Percentiles rank a stretch among this genome's conserved stretches.
These are phyloP conservation scores for Physaria fendleri DNA, from an alignment of 345 rosid species.

Conservation along the genomic window DNA sequence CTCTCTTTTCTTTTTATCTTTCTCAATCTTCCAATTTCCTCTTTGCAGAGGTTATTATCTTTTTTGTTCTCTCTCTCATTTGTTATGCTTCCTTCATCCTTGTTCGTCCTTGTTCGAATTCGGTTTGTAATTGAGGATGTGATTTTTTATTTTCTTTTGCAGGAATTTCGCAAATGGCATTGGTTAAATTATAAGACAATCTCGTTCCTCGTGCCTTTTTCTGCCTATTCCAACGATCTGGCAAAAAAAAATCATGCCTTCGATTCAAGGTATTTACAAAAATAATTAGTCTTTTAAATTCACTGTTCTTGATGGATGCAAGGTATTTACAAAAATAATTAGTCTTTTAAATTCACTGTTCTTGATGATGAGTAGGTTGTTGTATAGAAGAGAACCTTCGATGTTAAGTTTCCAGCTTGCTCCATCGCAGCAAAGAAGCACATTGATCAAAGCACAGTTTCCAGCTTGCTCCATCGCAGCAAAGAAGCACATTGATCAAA, in stretches of 20 bases:
- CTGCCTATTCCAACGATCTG: constrained; percentile 21
- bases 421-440: constrained; percentile 69
- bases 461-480: constrained; percentile 81
- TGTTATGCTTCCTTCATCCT: not conserved
- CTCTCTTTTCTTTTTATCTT: constrained; percentile 8
- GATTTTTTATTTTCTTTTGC: too few relatives aligned
- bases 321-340: constrained; percentile 70
- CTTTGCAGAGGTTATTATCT: constrained; percentile 37
- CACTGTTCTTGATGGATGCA: too few relatives aligned
- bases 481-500: constrained; percentile 74
- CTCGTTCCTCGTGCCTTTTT: constrained; percentile 28
- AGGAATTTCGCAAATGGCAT: constrained; percentile 27
- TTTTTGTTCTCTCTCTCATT: not conserved
- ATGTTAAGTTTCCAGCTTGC: constrained; percentile 72
- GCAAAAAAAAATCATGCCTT: too few relatives aligned
- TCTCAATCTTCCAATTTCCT: constrained; percentile 7
- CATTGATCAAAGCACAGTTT: constrained; percentile 82
- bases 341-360: too few relatives aligned
- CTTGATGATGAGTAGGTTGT: too few relatives aligned
- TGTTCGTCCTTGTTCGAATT: not conserved
- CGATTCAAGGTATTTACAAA: constrained; percentile 80
- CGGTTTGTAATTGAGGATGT: not conserved
- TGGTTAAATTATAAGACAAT: constrained; percentile 11
- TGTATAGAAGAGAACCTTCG: constrained; percentile 71
- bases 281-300: too few relatives aligned